Conservation (phyloP, 345 rosid genomes). For the Lagerstroemia speciosa region DNA sequence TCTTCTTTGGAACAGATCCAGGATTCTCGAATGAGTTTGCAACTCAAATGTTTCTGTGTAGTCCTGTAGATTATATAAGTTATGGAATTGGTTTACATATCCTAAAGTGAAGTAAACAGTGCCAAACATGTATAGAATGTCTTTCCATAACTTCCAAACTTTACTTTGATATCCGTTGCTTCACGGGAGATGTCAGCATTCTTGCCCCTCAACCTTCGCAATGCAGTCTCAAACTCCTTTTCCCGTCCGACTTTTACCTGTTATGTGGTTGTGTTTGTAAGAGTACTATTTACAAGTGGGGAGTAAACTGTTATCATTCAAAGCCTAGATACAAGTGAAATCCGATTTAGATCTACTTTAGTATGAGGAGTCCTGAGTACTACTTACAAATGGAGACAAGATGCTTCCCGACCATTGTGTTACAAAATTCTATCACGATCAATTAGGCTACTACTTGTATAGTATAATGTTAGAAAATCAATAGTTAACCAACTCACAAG, state of each 20-base stretch:
- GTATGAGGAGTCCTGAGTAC: not conserved
- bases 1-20: conserved; percentile 27
- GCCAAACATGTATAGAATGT: not conserved
- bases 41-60: conserved; percentile 21
- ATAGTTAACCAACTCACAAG: conserved; percentile 18
- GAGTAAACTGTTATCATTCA: too few species aligned
- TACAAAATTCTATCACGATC: not conserved
- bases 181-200: conserved; percentile 34
- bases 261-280: too few species aligned
- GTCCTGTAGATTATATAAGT: conserved; percentile 14
- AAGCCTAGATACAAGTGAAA: too few species aligned
- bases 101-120: not conserved
- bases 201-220: conserved; percentile 37
- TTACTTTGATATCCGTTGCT: conserved; percentile 38
- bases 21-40: conserved; percentile 20
- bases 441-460: not conserved
- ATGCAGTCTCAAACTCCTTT: conserved; percentile 30
- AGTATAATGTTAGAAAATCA: not conserved
- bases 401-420: not conserved
- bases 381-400: too few species aligned
- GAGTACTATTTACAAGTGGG: too few species aligned
- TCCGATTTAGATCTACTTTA: not conserved
- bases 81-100: not conserved
- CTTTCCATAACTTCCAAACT: not conserved
- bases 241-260: conserved; percentile 35